Percentiles rank a stretch among this genome's conserved stretches.
phyloP scores from a whole-genome alignment of 257 asterid species.

The Paulownia fortunei region DNA sequence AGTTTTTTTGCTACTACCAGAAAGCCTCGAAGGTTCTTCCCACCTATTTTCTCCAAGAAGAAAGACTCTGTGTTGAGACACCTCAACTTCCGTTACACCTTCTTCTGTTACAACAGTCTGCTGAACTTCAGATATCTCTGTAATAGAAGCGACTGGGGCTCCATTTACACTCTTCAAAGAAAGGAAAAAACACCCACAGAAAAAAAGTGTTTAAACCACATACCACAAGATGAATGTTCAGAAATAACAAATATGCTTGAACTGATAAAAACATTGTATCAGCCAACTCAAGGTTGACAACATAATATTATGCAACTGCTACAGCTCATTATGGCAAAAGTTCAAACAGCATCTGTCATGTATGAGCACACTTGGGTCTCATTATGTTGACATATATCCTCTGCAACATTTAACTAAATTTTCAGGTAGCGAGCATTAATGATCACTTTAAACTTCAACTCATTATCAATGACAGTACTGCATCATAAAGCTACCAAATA shows the following conservation, averaged over 20 bases:
- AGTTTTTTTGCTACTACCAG: conserved; percentile 41
- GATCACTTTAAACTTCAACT: not conserved
- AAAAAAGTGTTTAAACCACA: not conserved
- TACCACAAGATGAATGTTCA: not conserved
- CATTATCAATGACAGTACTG: not conserved
- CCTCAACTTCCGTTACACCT: conserved; percentile 39
- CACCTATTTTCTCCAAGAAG: conserved; percentile 97
- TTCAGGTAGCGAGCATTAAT: not conserved
- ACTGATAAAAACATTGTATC: not conserved
- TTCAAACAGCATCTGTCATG: conserved; percentile 3
- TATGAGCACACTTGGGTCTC: not conserved
- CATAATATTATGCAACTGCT: not conserved
- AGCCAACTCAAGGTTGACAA: not conserved
- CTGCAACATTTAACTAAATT: not conserved
- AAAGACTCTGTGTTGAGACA: conserved; percentile 65
- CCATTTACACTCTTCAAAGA: conserved; percentile 57
- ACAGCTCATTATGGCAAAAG: not conserved
- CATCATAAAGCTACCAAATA: not conserved
- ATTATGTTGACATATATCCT: not conserved
- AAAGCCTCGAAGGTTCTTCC: conserved; percentile 95
- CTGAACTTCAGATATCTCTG: conserved; percentile 48
- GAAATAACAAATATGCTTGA: not conserved
- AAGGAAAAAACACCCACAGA: not conserved
- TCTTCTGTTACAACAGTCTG: conserved; percentile 43
- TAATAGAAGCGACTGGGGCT: conserved; percentile 53